Conservation (phyloP, 2,329 filamentous ascomycete genomes). For the Chaetomium sp. region DNA sequence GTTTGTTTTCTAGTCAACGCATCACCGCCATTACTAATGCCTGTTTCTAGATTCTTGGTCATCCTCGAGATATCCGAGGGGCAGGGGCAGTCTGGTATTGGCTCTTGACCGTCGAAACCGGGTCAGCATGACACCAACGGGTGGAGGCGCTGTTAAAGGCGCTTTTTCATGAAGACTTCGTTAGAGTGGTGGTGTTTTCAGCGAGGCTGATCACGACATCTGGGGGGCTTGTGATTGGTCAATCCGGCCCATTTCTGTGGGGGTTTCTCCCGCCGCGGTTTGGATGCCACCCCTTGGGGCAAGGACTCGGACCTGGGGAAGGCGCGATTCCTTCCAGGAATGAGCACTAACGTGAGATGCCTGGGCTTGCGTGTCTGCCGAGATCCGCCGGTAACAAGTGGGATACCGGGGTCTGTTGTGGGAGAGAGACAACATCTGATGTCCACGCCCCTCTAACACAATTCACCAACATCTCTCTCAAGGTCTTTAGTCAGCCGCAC, state of each 20-base stretch:
- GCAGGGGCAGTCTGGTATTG: conserved; percentile 26
- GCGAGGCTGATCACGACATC: conserved; percentile 37
- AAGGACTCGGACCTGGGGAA: conserved; percentile 14
- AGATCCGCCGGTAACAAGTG: background rate
- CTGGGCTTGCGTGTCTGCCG: background rate
- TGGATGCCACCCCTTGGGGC: conserved; percentile 22
- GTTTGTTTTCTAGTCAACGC: conserved; percentile 11
- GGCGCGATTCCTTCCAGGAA: conserved; percentile 4
- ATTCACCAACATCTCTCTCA: background rate
- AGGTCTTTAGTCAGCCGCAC: conserved; percentile 3
- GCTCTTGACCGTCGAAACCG: conserved; percentile 16
- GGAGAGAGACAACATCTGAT: background rate
- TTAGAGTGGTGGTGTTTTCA: conserved; percentile 36
- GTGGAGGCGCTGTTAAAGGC: conserved; percentile 27
- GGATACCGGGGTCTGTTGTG: background rate
- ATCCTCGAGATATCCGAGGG: conserved; percentile 13
- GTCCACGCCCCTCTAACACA: background rate
- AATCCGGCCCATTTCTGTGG: conserved; percentile 28
- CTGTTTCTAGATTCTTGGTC: conserved; percentile 24
- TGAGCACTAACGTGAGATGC: background rate
- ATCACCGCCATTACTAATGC: conserved; percentile 30
- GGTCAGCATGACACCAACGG: conserved; percentile 17
- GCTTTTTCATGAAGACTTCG: conserved; percentile 28
- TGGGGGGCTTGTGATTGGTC: conserved; percentile 33
- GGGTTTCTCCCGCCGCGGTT: conserved; percentile 23